Base-by-base conservation (phyloP, 306 rosid genomes). In the Medicago arabica region DNA sequence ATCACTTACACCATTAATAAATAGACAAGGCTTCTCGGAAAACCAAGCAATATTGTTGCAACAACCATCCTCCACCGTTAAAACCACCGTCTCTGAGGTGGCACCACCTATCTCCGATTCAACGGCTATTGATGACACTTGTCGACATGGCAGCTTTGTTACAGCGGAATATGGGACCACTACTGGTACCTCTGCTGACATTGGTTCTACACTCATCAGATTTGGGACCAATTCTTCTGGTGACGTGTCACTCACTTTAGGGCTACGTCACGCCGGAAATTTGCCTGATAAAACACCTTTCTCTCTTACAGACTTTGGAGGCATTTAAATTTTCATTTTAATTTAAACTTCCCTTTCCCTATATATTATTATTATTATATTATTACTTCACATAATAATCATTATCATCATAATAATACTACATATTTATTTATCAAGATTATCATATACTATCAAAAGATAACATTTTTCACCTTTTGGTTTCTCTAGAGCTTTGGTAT, bases 191-290 rank as follows among this genome's bases (percentile, higher is more conserved):
- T 41, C 82, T 36, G 18, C 69, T 61, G 87, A 83, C 60, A 80
- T 79, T 16, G 85, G 89, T 25, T 83, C 97, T 2, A 84, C 89
- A 8, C 85, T 92, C 60, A 88, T 90, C n/a, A 88, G 91, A 78
- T 95, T 88, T 69, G 98, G 97, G 88, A 86, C 97, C 88, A 83
- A 91, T 14, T 5, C 39, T 11, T 40, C 86, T 13, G 97, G 98
- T 70, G 98, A 95, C 40, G 98, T 95, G 86, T 95, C 98, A 31
- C 98, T 93, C 83, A 93, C 98, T 38, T 71, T 93, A 72, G 98
- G 98, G 89, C 87, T 93, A 17, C 98, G 97, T 74, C 98, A 91
- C 71, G 91, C 98, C 57, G 98, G 98, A 18, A 89, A 92, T 82
- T 62, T 87, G 78, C 92, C 96, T 1, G 98, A 91, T 44, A 89